Evolutionary conservation across 176 grass and related monocot species (phyloP).

Genomic region (Zizania latifolia): DNA sequence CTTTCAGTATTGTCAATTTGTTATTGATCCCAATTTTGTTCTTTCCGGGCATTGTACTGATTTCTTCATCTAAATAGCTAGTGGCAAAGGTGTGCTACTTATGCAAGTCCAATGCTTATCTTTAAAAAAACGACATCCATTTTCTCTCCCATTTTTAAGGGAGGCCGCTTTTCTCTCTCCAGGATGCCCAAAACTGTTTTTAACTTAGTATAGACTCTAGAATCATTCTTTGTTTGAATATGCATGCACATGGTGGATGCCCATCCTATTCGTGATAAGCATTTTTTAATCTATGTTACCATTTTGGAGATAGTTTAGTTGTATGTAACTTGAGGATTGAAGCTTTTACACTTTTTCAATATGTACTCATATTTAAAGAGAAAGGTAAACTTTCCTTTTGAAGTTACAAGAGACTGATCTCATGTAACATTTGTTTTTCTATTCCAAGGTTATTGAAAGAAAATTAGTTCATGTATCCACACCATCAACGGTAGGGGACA

Average conservation of each 20-base stretch:
- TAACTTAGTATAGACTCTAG: not conserved
- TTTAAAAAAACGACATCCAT: not conserved
- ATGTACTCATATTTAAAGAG: conserved; percentile 25
- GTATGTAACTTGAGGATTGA: not conserved
- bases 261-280: not conserved
- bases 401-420: not conserved
- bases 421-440: conserved; percentile 28
- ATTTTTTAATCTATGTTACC: not conserved
- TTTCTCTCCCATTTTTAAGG: not conserved
- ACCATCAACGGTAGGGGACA: conserved; percentile 64
- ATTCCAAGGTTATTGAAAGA: conserved; percentile 80
- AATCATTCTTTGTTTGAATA: not conserved
- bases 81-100: not conserved
- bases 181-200: not conserved
- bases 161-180: not conserved
- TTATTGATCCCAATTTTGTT: conserved; percentile 6
- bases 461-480: conserved; percentile 79
- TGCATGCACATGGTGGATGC: not conserved
- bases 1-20: conserved; percentile 17
- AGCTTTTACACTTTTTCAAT: not conserved
- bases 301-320: conserved; percentile 7
- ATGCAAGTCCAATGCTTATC: not conserved
- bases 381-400: conserved; percentile 3
- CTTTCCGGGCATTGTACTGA: not conserved
- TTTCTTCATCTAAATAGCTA: not conserved